Base-by-base conservation (phyloP, 495 filamentous ascomycete species). In the Barbatosphaeria neglecta region DNA sequence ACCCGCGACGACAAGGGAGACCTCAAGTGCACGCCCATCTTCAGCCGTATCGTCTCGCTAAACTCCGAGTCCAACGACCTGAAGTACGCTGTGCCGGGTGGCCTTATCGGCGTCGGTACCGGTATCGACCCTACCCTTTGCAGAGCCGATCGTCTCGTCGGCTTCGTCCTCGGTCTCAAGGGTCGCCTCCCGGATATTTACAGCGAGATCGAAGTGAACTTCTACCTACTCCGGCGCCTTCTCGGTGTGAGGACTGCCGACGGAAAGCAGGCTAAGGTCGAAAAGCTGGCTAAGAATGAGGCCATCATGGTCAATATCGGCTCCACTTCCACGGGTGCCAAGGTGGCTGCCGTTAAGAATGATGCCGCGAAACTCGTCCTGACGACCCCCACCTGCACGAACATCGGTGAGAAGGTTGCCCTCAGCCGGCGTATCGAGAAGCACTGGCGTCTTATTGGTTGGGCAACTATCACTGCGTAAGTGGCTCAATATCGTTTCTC, bases 271-370 rank as follows among this genome's bases (percentile, higher is more conserved):
- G 90, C 88, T 50, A 98, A 97, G 83, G 92, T 98, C 49, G 87
- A 86, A 47, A 98, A 98, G 72, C 74, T 98, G 37, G 70, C 88
- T 37, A 97, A 97, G 82, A 94, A 93, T 62, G 92, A 98, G 66
- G 87, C 97, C 55, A 84, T 90, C 57, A 96, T 98, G 90, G 92
- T 98, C 48, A 98, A 98, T 74, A 96, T 98, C 60, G 92, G 92
- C 46, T 93, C 87, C 22, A 95, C 90, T 13, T 90, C 92, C 39
- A 95, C 90, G 18, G 92, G 92, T 50, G 85, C 84, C 46, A 97
- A 95, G 77, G 89, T 98, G 16, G 75, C 90, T 38, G 88, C 86
- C 57, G 92, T 96, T 52, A 95, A 90, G 79, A 87, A 90, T 48
- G 93, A 97, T 81, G 88, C 86, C 31, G 93, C 93, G 37, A 95